Evolutionary conservation across 108 stramenopile species (phyloP).

Genomic region (Cyclostephanos invisitatus): DNA sequence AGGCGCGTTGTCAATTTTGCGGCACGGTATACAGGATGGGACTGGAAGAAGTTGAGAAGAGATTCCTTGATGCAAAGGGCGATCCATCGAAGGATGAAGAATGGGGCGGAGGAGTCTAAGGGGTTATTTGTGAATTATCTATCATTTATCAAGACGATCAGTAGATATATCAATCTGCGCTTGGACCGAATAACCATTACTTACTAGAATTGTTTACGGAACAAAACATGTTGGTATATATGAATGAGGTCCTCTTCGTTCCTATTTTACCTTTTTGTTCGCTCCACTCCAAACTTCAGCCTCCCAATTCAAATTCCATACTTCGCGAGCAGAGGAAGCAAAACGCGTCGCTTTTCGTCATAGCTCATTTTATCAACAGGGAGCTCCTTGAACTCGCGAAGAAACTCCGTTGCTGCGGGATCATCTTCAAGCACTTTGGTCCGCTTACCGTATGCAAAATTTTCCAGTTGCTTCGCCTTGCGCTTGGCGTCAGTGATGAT

Average conservation of each 20-base stretch:
- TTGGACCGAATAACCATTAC: no score
- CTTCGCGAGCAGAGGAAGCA: slow-evolving; percentile 29
- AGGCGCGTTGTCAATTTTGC: slow-evolving; percentile 88
- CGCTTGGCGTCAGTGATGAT: slow-evolving; percentile 94
- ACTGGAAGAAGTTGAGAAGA: slow-evolving; percentile 65
- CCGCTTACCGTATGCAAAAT: slow-evolving; percentile 69
- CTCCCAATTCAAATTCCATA: slow-evolving; percentile 27
- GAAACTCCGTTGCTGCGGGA: slow-evolving; percentile 42
- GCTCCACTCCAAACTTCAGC: not conserved
- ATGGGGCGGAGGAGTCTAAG: slow-evolving; percentile 12
- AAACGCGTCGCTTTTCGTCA: slow-evolving; percentile 17
- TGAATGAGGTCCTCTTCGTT: no score
- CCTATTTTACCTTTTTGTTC: not conserved
- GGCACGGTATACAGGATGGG: slow-evolving; percentile 77
- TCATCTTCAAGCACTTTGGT: slow-evolving; percentile 30
- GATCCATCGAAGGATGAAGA: slow-evolving; percentile 71
- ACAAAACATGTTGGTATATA: no score
- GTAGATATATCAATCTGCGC: not conserved
- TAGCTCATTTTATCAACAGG: slow-evolving; percentile 31
- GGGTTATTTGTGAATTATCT: not conserved
- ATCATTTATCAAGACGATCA: no score
- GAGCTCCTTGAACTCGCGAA: slow-evolving; percentile 35
- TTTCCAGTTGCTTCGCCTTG: slow-evolving; percentile 89
- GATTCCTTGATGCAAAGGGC: slow-evolving; percentile 62
- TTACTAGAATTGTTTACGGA: no score